These are phyloP conservation scores for Ceratocystiopsis sp. DNA, from an alignment of 2,329 filamentous ascomycete species.

Conservation along the genomic window DNA sequence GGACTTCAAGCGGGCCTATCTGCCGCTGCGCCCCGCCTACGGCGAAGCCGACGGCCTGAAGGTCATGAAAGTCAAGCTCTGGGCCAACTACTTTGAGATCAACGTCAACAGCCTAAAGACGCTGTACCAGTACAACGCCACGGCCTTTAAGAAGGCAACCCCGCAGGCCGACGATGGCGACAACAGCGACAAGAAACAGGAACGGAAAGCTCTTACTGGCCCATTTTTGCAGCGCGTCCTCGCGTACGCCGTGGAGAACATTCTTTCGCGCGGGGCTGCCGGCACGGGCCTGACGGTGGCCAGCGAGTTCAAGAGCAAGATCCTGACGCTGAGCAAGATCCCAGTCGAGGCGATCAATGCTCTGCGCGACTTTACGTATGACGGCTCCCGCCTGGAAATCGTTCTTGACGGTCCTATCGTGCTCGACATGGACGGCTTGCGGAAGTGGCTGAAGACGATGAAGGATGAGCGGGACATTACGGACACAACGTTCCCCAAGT, in stretches of 20 bases:
- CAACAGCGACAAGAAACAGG: conserved; percentile 5
- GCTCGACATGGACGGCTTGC: conserved; percentile 23
- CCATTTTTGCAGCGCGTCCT: conserved; percentile 8
- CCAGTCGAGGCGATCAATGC: not conserved
- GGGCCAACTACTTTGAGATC: conserved; percentile 38
- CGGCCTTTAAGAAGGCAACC: too few relatives aligned
- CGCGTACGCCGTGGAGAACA: conserved; percentile 10
- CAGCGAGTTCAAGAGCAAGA: conserved; percentile 9
- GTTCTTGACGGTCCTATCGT: conserved; percentile 24
- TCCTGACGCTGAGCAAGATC: conserved; percentile 6
- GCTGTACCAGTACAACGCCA: conserved; percentile 11
- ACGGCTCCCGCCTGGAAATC: conserved; percentile 15
- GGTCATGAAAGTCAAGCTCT: conserved; percentile 27
- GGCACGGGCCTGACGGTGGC: conserved; percentile 15
- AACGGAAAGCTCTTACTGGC: conserved; percentile 5
- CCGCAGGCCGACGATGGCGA: conserved; percentile 7
- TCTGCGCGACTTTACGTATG: conserved; percentile 3
- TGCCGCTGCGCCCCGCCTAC: conserved; percentile 25
- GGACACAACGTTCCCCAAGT: conserved; percentile 28
- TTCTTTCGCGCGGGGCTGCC: conserved; percentile 14
- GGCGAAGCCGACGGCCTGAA: conserved; percentile 15
- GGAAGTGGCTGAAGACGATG: conserved; percentile 28
- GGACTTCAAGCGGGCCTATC: too few relatives aligned
- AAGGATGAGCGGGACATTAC: conserved; percentile 17
- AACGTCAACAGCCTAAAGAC: conserved; percentile 25